phyloP scores from a whole-genome alignment of 352 stramenopile species.

The Globisporangium ultimum region DNA sequence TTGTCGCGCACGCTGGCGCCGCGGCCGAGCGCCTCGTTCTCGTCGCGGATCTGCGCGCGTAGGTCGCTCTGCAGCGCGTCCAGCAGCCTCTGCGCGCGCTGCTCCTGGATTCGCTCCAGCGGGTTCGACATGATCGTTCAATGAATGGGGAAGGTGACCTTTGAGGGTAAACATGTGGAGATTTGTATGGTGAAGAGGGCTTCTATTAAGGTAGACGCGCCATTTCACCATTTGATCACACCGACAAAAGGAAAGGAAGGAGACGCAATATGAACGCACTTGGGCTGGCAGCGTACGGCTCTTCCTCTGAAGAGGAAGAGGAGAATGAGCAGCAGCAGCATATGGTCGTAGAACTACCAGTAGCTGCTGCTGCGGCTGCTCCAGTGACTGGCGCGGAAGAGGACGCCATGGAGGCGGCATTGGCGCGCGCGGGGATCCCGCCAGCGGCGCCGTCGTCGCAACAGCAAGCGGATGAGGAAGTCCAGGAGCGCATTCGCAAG shows the following conservation, averaged over 20 bases:
- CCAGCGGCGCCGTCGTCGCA: constrained; percentile 14
- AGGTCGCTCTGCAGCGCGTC: constrained; percentile 53
- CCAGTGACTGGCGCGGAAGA: background rate
- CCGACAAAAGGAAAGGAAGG: no score
- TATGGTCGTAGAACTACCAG: background rate
- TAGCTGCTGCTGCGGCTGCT: background rate
- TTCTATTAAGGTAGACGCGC: no score
- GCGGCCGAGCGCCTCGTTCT: no score
- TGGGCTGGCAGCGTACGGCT: constrained; percentile 28
- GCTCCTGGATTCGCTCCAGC: constrained; percentile 63
- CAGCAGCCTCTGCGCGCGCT: constrained; percentile 60
- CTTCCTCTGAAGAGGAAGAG: constrained; percentile 34
- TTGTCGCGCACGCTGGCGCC: constrained; percentile 21
- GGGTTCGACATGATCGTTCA: constrained; percentile 24
- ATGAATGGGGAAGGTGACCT: no score
- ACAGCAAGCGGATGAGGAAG: constrained; percentile 20
- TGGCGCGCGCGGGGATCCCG: constrained; percentile 40
- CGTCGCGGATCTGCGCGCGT: no score
- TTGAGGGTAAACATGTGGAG: no score
- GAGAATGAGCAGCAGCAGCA: background rate
- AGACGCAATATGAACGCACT: constrained; percentile 26
- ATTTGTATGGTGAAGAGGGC: no score
- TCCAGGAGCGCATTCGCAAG: constrained; percentile 63
- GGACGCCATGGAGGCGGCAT: constrained; percentile 26
- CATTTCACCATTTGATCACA: no score